A percentile compares a stretch with the other conserved stretches of the same genome.
These are phyloP conservation scores for Alternaria sp. DNA, from an alignment of 2,329 filamentous ascomycete species.

Conservation along the genomic window DNA sequence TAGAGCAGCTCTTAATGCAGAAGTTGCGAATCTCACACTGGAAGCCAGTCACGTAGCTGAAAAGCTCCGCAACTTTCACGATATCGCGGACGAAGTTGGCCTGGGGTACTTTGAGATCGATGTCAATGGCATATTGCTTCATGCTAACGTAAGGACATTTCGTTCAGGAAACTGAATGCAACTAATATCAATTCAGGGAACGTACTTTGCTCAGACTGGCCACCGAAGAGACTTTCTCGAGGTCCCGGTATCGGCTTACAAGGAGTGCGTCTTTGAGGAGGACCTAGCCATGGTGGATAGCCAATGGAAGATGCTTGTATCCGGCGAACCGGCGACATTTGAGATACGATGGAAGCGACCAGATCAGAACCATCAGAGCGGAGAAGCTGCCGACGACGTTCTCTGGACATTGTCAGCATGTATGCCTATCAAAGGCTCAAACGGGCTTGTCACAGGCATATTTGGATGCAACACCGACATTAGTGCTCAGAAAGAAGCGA, in stretches of 20 bases:
- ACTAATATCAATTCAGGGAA: conserved; percentile 5
- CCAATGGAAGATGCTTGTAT: conserved; percentile 25
- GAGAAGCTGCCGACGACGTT: conserved; percentile 2
- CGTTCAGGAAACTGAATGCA: background rate
- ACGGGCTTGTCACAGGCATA: conserved; percentile 24
- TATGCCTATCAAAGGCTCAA: conserved; percentile 24
- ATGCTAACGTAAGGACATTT: conserved; percentile 14
- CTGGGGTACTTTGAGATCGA: conserved; percentile 21
- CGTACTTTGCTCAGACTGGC: conserved; percentile 15
- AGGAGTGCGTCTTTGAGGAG: conserved; percentile 9
- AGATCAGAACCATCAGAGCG: background rate
- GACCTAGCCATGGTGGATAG: conserved; percentile 4
- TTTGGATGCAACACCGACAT: conserved; percentile 35
- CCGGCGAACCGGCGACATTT: conserved; percentile 28
- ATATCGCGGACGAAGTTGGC: conserved; percentile 13
- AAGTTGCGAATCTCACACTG: conserved; percentile 15
- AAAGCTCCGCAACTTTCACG: conserved; percentile 16
- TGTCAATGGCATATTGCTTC: conserved; percentile 9
- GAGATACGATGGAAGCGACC: conserved; percentile 33
- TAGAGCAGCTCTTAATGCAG: conserved; percentile 17
- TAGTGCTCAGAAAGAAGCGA: conserved; percentile 30
- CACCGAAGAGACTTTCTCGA: conserved; percentile 4
- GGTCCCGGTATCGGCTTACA: conserved; percentile 9
- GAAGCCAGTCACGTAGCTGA: conserved; percentile 10
- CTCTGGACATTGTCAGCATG: conserved; percentile 31